Evolutionary conservation across 2,329 filamentous ascomycete species (phyloP).

Genomic region (Elsinoe necatrix): DNA sequence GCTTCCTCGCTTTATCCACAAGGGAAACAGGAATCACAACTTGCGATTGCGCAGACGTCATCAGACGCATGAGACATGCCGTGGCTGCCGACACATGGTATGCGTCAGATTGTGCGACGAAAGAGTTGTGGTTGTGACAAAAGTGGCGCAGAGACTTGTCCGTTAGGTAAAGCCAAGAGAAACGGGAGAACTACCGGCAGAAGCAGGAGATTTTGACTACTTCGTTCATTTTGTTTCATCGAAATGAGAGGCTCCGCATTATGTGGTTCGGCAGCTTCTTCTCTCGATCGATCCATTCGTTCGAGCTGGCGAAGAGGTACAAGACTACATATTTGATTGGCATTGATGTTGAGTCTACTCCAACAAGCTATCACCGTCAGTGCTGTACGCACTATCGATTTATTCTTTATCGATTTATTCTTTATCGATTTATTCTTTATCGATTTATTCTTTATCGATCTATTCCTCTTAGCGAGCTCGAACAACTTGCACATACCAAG

Average conservation of each 20-base stretch:
- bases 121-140: not conserved
- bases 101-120: not conserved
- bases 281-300: not conserved
- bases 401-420: too few relatives aligned
- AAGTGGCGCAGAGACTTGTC: not conserved
- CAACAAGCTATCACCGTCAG: too few relatives aligned
- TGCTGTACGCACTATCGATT: too few relatives aligned
- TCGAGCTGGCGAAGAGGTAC: not conserved
- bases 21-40: not conserved
- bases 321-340: not conserved
- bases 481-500: too few relatives aligned
- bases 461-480: too few relatives aligned
- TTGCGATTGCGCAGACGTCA: not conserved
- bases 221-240: not conserved
- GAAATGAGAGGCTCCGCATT: not conserved
- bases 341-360: too few relatives aligned
- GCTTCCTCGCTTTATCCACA: not conserved
- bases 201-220: not conserved
- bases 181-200: conserved; percentile 1
- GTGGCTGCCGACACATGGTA: not conserved
- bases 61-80: not conserved
- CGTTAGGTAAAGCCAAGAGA: not conserved
- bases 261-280: not conserved
- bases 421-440: too few relatives aligned
- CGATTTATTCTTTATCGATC: too few relatives aligned